These are phyloP conservation scores for Penicillium concentricum DNA, from an alignment of 2,329 filamentous ascomycete genomes.

Conservation along the genomic window DNA sequence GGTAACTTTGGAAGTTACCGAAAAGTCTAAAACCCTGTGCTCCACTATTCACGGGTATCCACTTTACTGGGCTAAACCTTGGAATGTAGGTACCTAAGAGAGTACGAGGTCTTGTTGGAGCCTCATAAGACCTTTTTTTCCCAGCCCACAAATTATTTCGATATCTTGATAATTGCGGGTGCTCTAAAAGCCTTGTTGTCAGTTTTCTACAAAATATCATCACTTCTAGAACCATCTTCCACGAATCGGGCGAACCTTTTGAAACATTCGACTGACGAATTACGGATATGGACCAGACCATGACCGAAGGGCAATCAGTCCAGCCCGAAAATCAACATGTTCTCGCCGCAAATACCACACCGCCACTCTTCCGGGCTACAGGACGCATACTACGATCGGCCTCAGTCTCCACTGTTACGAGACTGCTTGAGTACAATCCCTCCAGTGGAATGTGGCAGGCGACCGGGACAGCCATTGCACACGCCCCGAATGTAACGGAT, in stretches of 20 bases:
- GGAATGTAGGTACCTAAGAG: no score
- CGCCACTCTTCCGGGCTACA: neutral
- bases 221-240: neutral
- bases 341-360: neutral
- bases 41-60: neutral
- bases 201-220: neutral
- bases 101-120: no score
- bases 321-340: neutral
- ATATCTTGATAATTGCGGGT: neutral
- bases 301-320: neutral
- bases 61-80: neutral
- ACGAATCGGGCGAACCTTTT: neutral
- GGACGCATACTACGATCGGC: neutral
- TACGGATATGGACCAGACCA: neutral
- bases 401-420: neutral
- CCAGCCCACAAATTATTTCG: neutral
- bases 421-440: neutral
- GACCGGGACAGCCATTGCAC: neutral
- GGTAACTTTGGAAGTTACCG: neutral
- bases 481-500: neutral
- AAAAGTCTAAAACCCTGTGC: neutral
- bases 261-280: neutral
- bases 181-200: no score
- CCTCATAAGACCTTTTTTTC: neutral
- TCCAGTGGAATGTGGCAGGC: neutral